A percentile compares a stretch with the other conserved stretches of the same genome.
Evolutionary conservation across 306 rosid species (phyloP).

Genomic region (Abrus pulchellus): DNA sequence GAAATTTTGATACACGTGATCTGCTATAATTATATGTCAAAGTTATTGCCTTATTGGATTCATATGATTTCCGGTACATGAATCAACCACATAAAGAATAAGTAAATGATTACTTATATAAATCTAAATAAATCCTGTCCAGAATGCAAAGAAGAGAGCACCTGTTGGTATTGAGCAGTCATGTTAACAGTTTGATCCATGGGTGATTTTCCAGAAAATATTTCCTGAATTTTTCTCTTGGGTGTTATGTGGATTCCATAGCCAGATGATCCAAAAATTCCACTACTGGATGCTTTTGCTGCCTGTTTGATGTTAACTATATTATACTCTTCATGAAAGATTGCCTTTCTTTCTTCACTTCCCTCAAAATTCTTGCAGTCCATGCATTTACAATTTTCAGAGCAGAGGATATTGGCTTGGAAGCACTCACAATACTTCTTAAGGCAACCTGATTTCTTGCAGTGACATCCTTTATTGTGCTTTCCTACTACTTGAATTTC

Average conservation of each 20-base stretch:
- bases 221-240: constrained; percentile 63
- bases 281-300: constrained; percentile 70
- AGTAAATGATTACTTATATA: constrained; percentile 13
- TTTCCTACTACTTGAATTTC: constrained; percentile 71
- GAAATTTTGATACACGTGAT: constrained; percentile 34
- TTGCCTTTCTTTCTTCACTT: constrained; percentile 65
- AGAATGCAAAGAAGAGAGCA: constrained; percentile 50
- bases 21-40: background rate
- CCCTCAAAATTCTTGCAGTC: constrained; percentile 88
- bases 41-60: constrained; percentile 31
- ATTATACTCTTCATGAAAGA: constrained; percentile 59
- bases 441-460: constrained; percentile 90
- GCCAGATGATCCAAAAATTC: constrained; percentile 67
- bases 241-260: constrained; percentile 56
- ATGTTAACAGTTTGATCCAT: constrained; percentile 53
- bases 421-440: constrained; percentile 92
- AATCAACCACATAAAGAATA: background rate
- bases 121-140: constrained; percentile 43
- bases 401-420: constrained; percentile 80
- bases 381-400: constrained; percentile 82
- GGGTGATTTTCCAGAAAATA: constrained; percentile 49
- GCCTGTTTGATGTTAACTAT: constrained; percentile 60
- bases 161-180: constrained; percentile 61
- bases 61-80: constrained; percentile 26
- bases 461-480: constrained; percentile 92